These are phyloP conservation scores for Fomitiporia mediterranea DNA, from an alignment of 1,284 basidiomycete species.

Conservation along the genomic window DNA sequence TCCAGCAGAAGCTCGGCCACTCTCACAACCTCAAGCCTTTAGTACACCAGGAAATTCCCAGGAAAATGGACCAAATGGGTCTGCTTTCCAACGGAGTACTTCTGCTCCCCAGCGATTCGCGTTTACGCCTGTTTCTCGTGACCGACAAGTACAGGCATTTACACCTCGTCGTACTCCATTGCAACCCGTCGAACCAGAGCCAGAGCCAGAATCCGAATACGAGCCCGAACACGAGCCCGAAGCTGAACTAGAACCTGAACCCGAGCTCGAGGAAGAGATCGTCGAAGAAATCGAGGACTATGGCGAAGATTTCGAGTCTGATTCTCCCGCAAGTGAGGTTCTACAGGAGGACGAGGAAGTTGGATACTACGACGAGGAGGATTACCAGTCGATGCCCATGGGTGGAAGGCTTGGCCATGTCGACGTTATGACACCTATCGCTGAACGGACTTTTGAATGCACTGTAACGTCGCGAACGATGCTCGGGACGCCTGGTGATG, in stretches of 20 bases:
- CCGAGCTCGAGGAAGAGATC: slow-evolving; percentile 28
- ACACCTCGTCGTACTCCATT: slow-evolving; percentile 1
- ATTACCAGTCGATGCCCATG: slow-evolving; percentile 47
- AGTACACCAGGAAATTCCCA: not conserved
- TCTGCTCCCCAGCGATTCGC: slow-evolving; percentile 3
- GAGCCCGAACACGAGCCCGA: not conserved
- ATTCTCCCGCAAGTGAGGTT: slow-evolving; percentile 14
- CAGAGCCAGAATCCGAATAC: not conserved
- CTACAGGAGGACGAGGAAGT: slow-evolving; percentile 30
- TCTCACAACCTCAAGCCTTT: not conserved
- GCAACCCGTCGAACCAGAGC: not conserved
- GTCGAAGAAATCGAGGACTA: slow-evolving; percentile 32
- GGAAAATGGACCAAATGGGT: not conserved
- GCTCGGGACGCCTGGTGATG: slow-evolving; percentile 39
- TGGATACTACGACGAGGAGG: slow-evolving; percentile 36
- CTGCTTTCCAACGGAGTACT: slow-evolving; percentile 17
- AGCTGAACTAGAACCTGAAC: not conserved
- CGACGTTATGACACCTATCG: slow-evolving; percentile 92
- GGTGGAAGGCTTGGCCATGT: slow-evolving; percentile 74
- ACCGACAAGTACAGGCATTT: slow-evolving; percentile 4
- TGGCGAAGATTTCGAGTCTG: slow-evolving; percentile 23
- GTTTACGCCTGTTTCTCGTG: slow-evolving; percentile 14
- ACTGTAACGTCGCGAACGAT: slow-evolving; percentile 56
- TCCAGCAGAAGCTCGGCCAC: slow-evolving; percentile 33
- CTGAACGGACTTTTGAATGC: slow-evolving; percentile 87